Evolutionary conservation across 1,139 yeast species (phyloP).

Genomic region (Geotrichum bryndzae): DNA sequence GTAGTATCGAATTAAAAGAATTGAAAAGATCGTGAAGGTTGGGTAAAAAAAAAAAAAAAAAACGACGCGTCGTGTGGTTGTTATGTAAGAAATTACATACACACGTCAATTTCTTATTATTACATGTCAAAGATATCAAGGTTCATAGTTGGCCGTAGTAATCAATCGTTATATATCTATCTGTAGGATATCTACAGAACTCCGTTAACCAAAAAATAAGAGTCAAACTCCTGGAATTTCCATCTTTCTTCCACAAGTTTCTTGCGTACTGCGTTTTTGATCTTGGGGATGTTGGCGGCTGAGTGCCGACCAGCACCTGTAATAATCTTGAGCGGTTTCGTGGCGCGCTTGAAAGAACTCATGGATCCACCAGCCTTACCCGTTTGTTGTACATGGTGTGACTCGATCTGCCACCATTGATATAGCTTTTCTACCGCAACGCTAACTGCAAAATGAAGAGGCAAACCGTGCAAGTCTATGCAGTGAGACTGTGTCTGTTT

Average conservation of each 20-base stretch:
- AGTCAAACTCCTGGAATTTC: conserved; percentile 23
- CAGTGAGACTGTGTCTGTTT: conserved; percentile 19
- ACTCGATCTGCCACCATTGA: conserved; percentile 22
- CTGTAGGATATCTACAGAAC: neutral
- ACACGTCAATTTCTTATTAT: no score
- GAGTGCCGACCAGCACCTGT: conserved; percentile 34
- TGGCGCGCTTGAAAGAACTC: neutral
- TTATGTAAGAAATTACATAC: no score
- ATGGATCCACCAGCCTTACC: neutral
- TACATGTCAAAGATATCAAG: no score
- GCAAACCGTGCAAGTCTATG: conserved; percentile 31
- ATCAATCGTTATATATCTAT: no score
- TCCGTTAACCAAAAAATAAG: conserved; percentile 21
- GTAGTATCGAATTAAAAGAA: no score
- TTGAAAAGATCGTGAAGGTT: no score
- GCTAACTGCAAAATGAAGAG: conserved; percentile 27
- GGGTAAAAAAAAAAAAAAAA: no score
- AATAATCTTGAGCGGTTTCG: conserved; percentile 25
- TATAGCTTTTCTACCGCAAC: conserved; percentile 22
- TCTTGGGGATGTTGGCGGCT: conserved; percentile 29
- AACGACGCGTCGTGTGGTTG: no score
- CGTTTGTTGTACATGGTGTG: neutral
- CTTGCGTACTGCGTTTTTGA: conserved; percentile 29
- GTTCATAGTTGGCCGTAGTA: no score
- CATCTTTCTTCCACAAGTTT: conserved; percentile 21